Percentiles rank a stretch among this genome's conserved stretches.
Conservation (phyloP, 495 filamentous ascomycete genomes). For the Talaromyces proteolyticus region DNA sequence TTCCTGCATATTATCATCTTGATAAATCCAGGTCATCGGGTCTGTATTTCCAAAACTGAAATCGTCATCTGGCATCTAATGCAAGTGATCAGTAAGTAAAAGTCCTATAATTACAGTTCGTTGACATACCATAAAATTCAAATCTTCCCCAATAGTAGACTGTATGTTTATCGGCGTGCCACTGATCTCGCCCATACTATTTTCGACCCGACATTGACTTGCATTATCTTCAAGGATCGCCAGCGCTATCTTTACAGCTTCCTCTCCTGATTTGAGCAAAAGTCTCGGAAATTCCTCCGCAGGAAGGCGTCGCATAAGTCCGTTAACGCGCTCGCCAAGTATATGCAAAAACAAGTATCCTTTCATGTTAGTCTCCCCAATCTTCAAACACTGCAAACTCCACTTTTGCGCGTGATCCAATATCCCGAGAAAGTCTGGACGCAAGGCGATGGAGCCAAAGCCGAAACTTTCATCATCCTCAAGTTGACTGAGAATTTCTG, state of each 20-base stretch:
- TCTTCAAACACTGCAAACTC: conserved; percentile 30
- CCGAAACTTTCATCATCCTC: conserved; percentile 44
- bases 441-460: conserved; percentile 31
- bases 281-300: conserved; percentile 21
- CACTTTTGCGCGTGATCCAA: conserved; percentile 40
- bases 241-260: conserved; percentile 22
- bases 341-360: conserved; percentile 39
- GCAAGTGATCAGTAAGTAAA: too few relatives aligned
- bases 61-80: too few relatives aligned
- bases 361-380: conserved; percentile 54
- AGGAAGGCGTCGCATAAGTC: conserved; percentile 24
- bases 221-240: conserved; percentile 22
- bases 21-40: too few relatives aligned
- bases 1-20: too few relatives aligned
- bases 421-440: conserved; percentile 41
- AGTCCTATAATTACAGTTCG: too few relatives aligned
- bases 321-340: conserved; percentile 38
- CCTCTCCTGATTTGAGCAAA: conserved; percentile 32
- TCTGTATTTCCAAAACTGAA: too few relatives aligned
- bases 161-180: too few relatives aligned
- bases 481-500: conserved; percentile 43
- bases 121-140: too few relatives aligned
- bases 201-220: too few relatives aligned
- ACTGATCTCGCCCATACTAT: too few relatives aligned
- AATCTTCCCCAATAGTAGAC: too few relatives aligned